Conservation (phyloP, 1,284 basidiomycete genomes). For the Lentinula novae-zelandiae region DNA sequence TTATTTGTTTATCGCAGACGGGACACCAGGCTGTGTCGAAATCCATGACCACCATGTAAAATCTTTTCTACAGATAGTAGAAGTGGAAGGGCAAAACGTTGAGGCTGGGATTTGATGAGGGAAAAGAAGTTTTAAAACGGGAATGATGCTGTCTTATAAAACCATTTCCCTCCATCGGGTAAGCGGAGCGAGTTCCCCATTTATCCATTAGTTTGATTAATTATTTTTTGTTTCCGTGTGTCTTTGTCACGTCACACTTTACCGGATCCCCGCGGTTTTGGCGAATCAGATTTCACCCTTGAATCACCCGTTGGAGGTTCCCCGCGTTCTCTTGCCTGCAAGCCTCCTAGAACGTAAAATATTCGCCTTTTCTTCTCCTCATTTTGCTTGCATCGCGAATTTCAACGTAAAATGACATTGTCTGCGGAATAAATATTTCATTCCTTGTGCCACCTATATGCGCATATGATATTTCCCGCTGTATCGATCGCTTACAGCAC, state of each 20-base stretch:
- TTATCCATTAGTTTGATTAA: background rate
- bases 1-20: constrained; percentile 65
- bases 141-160: background rate
- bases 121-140: background rate
- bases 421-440: background rate
- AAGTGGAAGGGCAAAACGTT: background rate
- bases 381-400: background rate
- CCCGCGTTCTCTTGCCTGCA: background rate
- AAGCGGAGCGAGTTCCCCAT: background rate
- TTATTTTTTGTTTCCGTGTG: background rate
- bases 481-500: background rate
- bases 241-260: background rate
- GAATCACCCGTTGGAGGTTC: too few species aligned
- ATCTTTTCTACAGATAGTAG: background rate
- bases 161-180: background rate
- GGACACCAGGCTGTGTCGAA: constrained; percentile 65
- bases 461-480: background rate
- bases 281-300: background rate
- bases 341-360: background rate
- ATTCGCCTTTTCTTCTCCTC: background rate
- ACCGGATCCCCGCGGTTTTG: background rate
- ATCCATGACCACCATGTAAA: constrained; percentile 8
- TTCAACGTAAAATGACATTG: background rate
- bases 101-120: background rate
- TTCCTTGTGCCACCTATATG: background rate